A percentile compares a stretch with the other conserved stretches of the same genome.
Conservation (phyloP, 164 flowering plant genomes). For the Sextonia rubra region DNA sequence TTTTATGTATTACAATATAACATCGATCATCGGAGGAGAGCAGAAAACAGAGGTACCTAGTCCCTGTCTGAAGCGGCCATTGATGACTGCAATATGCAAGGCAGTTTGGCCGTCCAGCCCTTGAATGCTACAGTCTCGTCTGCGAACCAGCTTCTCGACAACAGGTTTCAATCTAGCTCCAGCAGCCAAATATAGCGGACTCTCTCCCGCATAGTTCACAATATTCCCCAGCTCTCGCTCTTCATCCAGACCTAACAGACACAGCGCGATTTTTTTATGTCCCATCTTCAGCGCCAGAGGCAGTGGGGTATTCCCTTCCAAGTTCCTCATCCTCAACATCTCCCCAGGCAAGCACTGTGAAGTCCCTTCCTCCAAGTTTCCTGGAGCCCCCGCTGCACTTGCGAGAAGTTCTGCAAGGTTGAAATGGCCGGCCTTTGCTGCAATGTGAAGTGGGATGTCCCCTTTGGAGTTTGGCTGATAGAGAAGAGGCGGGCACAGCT, state of each 20-base stretch:
- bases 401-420: not conserved
- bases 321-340: not conserved
- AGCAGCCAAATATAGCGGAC: not conserved
- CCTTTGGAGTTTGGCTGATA: too few relatives aligned
- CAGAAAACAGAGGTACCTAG: too few relatives aligned
- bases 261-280: not conserved
- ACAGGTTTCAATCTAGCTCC: not conserved
- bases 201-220: not conserved
- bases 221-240: not conserved
- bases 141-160: not conserved
- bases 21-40: too few relatives aligned
- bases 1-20: too few relatives aligned
- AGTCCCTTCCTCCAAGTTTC: not conserved
- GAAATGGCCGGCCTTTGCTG: not conserved
- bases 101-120: not conserved
- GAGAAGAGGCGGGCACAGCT: too few relatives aligned
- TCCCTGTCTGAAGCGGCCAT: not conserved
- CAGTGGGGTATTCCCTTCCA: not conserved
- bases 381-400: not conserved
- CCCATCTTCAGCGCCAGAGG: not conserved
- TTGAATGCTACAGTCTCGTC: not conserved
- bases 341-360: not conserved
- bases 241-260: not conserved
- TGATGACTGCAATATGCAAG: not conserved
- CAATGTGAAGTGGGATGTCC: not conserved